Evolutionary conservation across 83 land plant species (phyloP), one percentile per base, ranked within the genome.

Genomic region (Picea mariana): DNA sequence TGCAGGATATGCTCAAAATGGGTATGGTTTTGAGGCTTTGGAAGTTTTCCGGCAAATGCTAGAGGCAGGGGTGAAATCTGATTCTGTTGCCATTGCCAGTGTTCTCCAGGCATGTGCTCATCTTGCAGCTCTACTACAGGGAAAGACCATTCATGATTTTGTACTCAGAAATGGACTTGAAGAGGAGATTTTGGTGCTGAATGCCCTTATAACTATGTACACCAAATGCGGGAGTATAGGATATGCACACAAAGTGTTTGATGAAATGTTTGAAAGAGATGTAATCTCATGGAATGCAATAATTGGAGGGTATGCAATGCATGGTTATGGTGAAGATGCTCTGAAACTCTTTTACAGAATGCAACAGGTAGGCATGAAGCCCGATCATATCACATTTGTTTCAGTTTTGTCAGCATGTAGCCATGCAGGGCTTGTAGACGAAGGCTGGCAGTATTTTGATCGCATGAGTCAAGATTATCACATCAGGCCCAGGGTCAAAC

Each of bases 251-350:
- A 7, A 27, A 4, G 63, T 86, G 52, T n/a, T n/a, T n/a, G n/a
- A n/a, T n/a, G n/a, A n/a, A n/a, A n/a, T n/a, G n/a, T n/a, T n/a
- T n/a, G n/a, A 81, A 5, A 88, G 76, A 65, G 80, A 80, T 71
- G 34, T 59, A 49, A 82, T 88, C 9, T 83, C 81, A 67, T 88
- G 90, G 90, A 88, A 88, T 67, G 82, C 88, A 15, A 86, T 88
- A 82, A 77, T 88, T 26, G 24, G 84, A 26, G 90, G 90, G 17
- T 88, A 86, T 52, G 65, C 81, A 18, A 85, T 86, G 65, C 83
- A 81, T 67, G 88, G 80, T 52, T 52, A 52, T 52, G 55, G 55
- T 52, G 55, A 65, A 65, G 67, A 65, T n/a, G 20, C 67, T 23
- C 67, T 65, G 9, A 23, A 65, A 23, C 23, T 65, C 11, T 65